Conservation (phyloP, 176 grass and related monocot genomes). For the Poa annua region DNA sequence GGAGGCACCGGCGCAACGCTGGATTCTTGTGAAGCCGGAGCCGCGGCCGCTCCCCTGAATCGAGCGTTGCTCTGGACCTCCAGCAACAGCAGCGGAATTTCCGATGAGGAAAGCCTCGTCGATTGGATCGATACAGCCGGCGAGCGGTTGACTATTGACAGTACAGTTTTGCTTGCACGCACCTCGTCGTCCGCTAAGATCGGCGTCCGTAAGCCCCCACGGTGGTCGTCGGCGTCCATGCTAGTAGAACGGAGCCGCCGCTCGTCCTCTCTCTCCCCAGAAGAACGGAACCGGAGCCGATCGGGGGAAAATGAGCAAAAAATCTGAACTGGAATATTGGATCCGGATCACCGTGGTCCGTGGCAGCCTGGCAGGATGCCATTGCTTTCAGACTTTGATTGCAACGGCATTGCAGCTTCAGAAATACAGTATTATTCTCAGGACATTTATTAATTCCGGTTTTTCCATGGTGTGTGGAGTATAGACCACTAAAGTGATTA, state of each 20-base stretch:
- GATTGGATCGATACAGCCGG: not conserved
- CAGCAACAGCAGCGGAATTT: not conserved
- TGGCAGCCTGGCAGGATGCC: not conserved
- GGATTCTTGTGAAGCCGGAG: not conserved
- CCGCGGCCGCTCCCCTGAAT: not conserved
- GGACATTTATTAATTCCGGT: no score
- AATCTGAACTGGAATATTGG: not conserved
- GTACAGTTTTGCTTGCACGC: not conserved
- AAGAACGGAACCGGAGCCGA: not conserved
- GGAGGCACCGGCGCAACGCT: not conserved
- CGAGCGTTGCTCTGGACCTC: not conserved
- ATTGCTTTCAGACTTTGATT: constrained; percentile 20
- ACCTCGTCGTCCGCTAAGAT: constrained; percentile 25
- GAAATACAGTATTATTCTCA: not conserved
- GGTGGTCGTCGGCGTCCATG: constrained; percentile 30
- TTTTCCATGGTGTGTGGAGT: no score
- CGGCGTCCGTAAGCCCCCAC: not conserved
- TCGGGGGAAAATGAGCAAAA: not conserved
- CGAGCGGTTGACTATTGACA: not conserved
- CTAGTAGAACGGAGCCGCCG: not conserved
- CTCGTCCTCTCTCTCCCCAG: not conserved
- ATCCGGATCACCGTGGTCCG: no score
- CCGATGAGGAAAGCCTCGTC: not conserved
- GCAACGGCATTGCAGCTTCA: no score
- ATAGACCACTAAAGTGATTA: no score